These are phyloP conservation scores for Dendrostoma leiphaemia DNA, from an alignment of 2,329 filamentous ascomycete species.

Conservation along the genomic window DNA sequence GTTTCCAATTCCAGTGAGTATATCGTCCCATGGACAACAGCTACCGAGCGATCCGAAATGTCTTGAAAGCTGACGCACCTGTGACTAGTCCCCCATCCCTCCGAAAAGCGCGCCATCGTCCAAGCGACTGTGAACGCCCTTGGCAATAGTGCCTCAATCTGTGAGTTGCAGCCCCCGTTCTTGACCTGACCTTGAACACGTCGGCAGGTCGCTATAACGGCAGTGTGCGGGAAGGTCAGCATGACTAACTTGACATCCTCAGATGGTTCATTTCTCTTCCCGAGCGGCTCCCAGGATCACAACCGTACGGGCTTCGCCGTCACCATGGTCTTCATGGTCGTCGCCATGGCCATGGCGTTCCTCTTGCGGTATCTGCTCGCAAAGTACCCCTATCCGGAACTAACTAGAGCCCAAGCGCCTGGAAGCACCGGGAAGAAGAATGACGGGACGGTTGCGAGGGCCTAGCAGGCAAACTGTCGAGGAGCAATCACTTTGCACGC, in stretches of 20 bases:
- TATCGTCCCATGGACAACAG: background rate
- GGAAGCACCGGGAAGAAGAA: background rate
- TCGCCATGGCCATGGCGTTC: constrained; percentile 2
- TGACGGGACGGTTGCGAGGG: background rate
- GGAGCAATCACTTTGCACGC: too few relatives aligned
- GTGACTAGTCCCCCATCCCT: constrained; percentile 3
- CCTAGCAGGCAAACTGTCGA: too few relatives aligned
- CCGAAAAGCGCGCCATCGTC: constrained; percentile 9
- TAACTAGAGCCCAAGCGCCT: background rate
- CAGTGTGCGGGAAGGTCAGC: too few relatives aligned
- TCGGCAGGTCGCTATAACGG: too few relatives aligned
- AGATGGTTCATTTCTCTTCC: constrained; percentile 13
- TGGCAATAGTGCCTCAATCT: constrained; percentile 11
- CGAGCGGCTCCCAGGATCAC: constrained; percentile 1
- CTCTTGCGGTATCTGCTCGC: constrained; percentile 2
- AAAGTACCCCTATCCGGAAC: constrained; percentile 9
- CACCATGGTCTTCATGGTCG: constrained; percentile 8
- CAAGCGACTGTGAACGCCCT: constrained; percentile 10
- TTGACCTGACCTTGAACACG: background rate
- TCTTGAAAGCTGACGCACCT: background rate
- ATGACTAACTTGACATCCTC: background rate
- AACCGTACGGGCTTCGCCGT: constrained; percentile 8
- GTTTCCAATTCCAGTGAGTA: constrained; percentile 10
- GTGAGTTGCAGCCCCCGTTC: background rate
- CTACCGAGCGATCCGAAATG: background rate